Evolutionary conservation across 2,329 filamentous ascomycete genomes (phyloP).

Genomic region (Macrophomina pseudophaseolina): DNA sequence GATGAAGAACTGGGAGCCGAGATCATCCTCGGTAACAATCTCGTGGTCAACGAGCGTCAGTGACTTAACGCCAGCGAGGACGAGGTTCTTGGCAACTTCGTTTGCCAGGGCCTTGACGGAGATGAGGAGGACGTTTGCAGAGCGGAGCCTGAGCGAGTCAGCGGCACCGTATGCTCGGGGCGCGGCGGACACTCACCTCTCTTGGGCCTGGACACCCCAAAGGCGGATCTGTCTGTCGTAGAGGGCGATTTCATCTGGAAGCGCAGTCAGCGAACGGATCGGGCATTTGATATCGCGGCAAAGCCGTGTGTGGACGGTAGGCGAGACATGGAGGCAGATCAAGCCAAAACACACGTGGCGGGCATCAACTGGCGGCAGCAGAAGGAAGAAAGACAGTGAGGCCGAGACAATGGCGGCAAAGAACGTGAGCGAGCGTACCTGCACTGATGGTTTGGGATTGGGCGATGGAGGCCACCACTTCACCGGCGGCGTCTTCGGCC

Average conservation of each 20-base stretch:
- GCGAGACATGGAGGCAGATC: background rate
- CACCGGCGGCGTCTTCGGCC: slow-evolving; percentile 40
- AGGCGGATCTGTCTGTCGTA: slow-evolving; percentile 97
- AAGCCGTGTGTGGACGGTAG: background rate
- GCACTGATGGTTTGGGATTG: slow-evolving; percentile 50
- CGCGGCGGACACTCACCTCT: slow-evolving; percentile 57
- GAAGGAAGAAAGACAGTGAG: background rate
- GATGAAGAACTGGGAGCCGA: slow-evolving; percentile 74
- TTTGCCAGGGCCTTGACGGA: slow-evolving; percentile 86
- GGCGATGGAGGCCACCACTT: slow-evolving; percentile 44
- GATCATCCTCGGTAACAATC: slow-evolving; percentile 75
- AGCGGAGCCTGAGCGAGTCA: slow-evolving; percentile 69
- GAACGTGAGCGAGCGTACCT: slow-evolving; percentile 32
- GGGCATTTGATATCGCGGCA: background rate
- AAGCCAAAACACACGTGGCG: background rate
- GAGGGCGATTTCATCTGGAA: slow-evolving; percentile 86
- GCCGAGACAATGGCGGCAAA: background rate
- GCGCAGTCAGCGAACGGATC: background rate
- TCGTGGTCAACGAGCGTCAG: slow-evolving; percentile 86
- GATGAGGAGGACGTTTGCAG: slow-evolving; percentile 86
- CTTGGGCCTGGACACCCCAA: slow-evolving; percentile 95
- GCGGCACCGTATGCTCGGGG: background rate
- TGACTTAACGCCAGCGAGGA: slow-evolving; percentile 88
- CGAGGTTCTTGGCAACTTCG: slow-evolving; percentile 96
- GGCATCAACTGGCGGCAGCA: background rate